A percentile compares a stretch with the other conserved stretches of the same genome.
phyloP scores from a whole-genome alignment of 1,284 basidiomycete genomes.

The Tilletia caries region DNA sequence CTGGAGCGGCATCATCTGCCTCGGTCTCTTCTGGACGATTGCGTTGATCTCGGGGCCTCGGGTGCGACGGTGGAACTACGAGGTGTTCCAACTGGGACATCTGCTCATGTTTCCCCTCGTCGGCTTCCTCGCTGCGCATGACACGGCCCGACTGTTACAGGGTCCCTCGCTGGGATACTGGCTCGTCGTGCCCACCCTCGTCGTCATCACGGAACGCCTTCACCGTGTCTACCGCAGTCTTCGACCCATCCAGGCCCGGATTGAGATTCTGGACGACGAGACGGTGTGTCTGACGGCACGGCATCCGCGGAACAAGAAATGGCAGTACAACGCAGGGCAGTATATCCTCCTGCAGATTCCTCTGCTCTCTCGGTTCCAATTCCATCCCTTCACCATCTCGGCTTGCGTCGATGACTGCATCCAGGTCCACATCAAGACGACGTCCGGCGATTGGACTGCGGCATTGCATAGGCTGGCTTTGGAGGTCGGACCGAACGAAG shows the following conservation, averaged over 20 bases:
- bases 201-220: constrained; percentile 16
- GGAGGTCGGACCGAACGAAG: neutral
- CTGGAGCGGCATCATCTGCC: constrained; percentile 10
- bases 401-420: constrained; percentile 9
- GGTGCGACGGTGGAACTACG: constrained; percentile 8
- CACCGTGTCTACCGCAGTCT: constrained; percentile 8
- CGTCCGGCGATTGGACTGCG: constrained; percentile 18
- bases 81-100: constrained; percentile 19
- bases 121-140: constrained; percentile 18
- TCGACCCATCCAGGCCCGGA: neutral
- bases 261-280: constrained; percentile 2
- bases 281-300: constrained; percentile 14
- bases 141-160: constrained; percentile 16
- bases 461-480: constrained; percentile 12
- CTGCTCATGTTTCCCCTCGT: constrained; percentile 22
- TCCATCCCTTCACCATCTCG: constrained; percentile 23
- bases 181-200: constrained; percentile 14
- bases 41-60: constrained; percentile 4
- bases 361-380: constrained; percentile 14
- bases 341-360: constrained; percentile 19
- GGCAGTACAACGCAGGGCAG: constrained; percentile 18
- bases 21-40: constrained; percentile 17
- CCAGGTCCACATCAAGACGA: constrained; percentile 21
- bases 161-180: constrained; percentile 16
- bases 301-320: constrained; percentile 12